A percentile compares a stretch with the other conserved stretches of the same genome.
These are phyloP conservation scores for Brassica hybrid DNA, from an alignment of 441 rosid species.

Conservation along the genomic window DNA sequence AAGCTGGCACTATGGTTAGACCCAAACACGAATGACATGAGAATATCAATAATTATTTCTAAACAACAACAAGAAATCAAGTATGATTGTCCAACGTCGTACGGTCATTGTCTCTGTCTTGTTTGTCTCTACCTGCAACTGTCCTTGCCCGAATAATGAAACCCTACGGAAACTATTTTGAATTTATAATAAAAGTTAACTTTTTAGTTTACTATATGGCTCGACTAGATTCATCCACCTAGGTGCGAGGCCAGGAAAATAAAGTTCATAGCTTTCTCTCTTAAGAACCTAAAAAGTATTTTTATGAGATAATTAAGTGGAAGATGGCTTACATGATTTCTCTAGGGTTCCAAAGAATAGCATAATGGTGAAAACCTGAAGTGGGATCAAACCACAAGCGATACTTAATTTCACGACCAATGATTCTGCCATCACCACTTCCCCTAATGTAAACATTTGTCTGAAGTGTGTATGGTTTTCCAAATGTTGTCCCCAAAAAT, in stretches of 20 bases:
- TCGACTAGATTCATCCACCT: conserved; percentile 35
- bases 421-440: conserved; percentile 88
- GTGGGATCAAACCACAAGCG: conserved; percentile 98
- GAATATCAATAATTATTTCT: conserved; percentile 25
- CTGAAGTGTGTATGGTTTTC: conserved; percentile 93
- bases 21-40: conserved; percentile 29
- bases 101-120: conserved; percentile 38
- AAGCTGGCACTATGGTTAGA: conserved; percentile 32
- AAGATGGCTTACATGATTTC: conserved; percentile 80
- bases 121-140: conserved; percentile 18
- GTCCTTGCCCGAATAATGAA: conserved; percentile 24
- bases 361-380: conserved; percentile 77
- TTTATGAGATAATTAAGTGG: neutral
- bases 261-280: neutral
- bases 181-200: neutral
- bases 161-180: conserved; percentile 28
- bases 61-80: conserved; percentile 5
- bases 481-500: conserved; percentile 91
- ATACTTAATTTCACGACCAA: conserved; percentile 95
- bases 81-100: conserved; percentile 37
- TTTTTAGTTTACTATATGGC: conserved; percentile 7
- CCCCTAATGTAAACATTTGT: conserved; percentile 97
- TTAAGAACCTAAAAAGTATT: conserved; percentile 8
- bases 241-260: conserved; percentile 11
- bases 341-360: conserved; percentile 83